Base-by-base conservation (phyloP, 257 asterid genomes). In the Ligustrum vulgare region DNA sequence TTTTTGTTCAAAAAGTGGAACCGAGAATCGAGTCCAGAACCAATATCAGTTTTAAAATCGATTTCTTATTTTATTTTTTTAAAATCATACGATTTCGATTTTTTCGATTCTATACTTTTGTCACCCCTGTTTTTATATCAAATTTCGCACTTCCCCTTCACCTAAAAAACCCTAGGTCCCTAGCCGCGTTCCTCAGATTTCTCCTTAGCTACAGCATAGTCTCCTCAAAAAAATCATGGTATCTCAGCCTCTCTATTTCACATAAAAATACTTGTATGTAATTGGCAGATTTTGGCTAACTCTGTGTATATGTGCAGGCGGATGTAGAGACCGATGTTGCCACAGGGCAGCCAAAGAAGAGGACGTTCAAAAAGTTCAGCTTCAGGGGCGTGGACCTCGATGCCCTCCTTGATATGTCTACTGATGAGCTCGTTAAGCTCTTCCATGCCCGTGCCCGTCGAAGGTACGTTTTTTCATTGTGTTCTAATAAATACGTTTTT, bases 361-460 rank as follows among this genome's bases (percentile, higher is more conserved):
- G 97, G 54, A 86, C 91, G 75, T 91, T 91, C 77, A 89, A 91
- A 90, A 91, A 93, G 97, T 93, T 93, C 73, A 88, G 91, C 78
- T 93, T 84, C 90, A 83, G 93, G 66, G 97, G 97, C 5, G 96
- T 93, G 0, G 98, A 93, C 80, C 98, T 93, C 77, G 97, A 91
- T 80, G 84, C 97, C 1, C 93, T 93, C 37, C 96, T 93, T 67
- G 98, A 93, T 47, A 88, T 93, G 94, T 82, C 93, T 39, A 89
- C 91, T 0, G 98, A 93, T 31, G 95, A 91, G 16, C 96, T 91
- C 56, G 97, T 91, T n/a, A 93, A 88, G 89, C 93, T 89, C 31
- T 87, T 91, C 80, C 64, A 67, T 71, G 88, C 98, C 23, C 96
- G 97, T 28, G 86, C 89, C 66, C 86, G 96, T 45, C 87, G 97